Evolutionary conservation across 495 filamentous ascomycete genomes (phyloP).

Genomic region (Xylaria telfairii): DNA sequence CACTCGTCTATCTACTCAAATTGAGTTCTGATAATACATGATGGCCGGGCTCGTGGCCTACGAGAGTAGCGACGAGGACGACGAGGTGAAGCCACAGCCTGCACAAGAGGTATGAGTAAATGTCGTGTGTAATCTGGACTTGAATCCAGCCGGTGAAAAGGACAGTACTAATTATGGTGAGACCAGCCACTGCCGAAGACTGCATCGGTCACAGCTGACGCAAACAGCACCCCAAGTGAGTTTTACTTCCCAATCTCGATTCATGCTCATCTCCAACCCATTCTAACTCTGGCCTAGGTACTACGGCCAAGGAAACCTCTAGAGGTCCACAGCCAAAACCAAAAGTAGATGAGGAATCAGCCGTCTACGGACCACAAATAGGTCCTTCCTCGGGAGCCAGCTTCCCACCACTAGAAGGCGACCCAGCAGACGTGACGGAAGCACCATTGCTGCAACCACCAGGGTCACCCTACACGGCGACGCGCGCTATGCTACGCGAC

Average conservation of each 20-base stretch:
- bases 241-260: constrained; percentile 16
- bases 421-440: constrained; percentile 27
- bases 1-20: not conserved
- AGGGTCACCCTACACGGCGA: constrained; percentile 72
- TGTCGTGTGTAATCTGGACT: constrained; percentile 13
- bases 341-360: constrained; percentile 23
- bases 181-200: constrained; percentile 39
- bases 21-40: not conserved
- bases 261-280: constrained; percentile 31
- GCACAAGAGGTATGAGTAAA: constrained; percentile 40
- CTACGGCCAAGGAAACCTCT: constrained; percentile 19
- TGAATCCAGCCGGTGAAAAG: constrained; percentile 20
- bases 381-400: constrained; percentile 39
- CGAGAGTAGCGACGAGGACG: constrained; percentile 80
- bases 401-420: constrained; percentile 43
- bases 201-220: constrained; percentile 28
- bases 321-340: constrained; percentile 24
- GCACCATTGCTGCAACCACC: constrained; percentile 47
- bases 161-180: constrained; percentile 42
- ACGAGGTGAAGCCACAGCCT: constrained; percentile 45
- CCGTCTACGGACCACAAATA: constrained; percentile 39
- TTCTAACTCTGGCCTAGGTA: constrained; percentile 26
- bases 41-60: constrained; percentile 77
- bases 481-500: constrained; percentile 71
- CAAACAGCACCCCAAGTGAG: constrained; percentile 28